Base-by-base conservation (phyloP, 2,329 filamentous ascomycete species). In the Ophiostoma sp. region DNA sequence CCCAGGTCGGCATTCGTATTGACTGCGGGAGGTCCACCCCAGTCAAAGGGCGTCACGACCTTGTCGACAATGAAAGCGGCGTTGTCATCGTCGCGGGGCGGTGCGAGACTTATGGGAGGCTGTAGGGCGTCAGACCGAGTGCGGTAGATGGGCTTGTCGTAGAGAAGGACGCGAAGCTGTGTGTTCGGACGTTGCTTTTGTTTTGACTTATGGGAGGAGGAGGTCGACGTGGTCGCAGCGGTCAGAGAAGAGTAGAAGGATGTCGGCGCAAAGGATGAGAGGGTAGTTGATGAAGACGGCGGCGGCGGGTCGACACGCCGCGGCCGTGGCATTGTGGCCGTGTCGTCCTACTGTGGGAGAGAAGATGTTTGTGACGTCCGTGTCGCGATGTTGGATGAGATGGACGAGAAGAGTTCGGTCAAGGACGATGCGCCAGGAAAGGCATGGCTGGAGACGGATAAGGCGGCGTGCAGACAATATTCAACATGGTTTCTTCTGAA, bases 11-110 rank as follows among this genome's bases (percentile, higher is more conserved):
- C 36, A 2, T 59, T 31, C 39, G 72, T 72, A 9, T 39, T 39
- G 5, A 28, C 61, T 0, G 63, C 63, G 31, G 64, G 63, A 31
- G 48, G 39, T 7, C 22, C n/a, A 12, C 48, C 69, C 66, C 71
- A 68, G n/a, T 72, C 72, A 15, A 79, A 76, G 0, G 85, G 83
- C 0, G 87, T 80, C 8, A 89, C 80, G 42, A 87, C 82, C 76
- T 87, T 85, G 66, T 87, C 85, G 75, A 87, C 78, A 57, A 91
- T 91, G 77, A 85, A 88, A n/a, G 86, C 88, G 25, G 45, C 50
- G 5, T 19, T 22, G 9, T 36, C 33, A 76, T 90, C 87, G 78
- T 90, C 86, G 77, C 83, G 86, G 0, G 82, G 78, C 2, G 85
- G 87, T 2, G 85, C 79, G 7, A 90, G 79, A n/a, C 82, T 78